phyloP scores from a whole-genome alignment of 2,329 filamentous ascomycete genomes.

The Periconia digitata region DNA sequence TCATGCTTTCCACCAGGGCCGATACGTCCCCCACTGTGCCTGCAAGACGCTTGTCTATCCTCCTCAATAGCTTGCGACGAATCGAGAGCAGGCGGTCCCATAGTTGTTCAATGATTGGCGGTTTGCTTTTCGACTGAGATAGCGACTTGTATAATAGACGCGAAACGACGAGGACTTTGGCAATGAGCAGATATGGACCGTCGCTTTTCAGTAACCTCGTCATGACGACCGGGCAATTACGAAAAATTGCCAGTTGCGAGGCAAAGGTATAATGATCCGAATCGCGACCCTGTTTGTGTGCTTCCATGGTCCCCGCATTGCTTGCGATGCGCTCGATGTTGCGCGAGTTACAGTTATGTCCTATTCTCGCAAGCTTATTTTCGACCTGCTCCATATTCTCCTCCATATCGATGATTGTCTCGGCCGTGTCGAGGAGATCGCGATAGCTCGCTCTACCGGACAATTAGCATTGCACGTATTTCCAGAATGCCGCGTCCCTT shows the following conservation, averaged over 20 bases:
- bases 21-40: slow-evolving; percentile 41
- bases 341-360: slow-evolving; percentile 73
- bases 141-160: slow-evolving; percentile 75
- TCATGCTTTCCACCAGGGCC: slow-evolving; percentile 69
- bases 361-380: slow-evolving; percentile 69
- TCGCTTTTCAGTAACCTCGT: slow-evolving; percentile 55
- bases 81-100: slow-evolving; percentile 65
- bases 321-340: slow-evolving; percentile 66
- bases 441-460: slow-evolving; percentile 68
- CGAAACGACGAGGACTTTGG: slow-evolving; percentile 71
- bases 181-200: slow-evolving; percentile 56
- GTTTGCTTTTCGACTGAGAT: slow-evolving; percentile 52
- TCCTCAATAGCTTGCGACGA: slow-evolving; percentile 65
- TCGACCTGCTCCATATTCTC: slow-evolving; percentile 75
- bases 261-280: slow-evolving; percentile 51
- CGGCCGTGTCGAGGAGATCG: slow-evolving; percentile 86
- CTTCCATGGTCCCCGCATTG: slow-evolving; percentile 59
- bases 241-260: slow-evolving; percentile 60
- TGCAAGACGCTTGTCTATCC: slow-evolving; percentile 58
- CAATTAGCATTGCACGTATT: slow-evolving; percentile 1
- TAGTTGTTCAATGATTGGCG: slow-evolving; percentile 62
- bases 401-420: slow-evolving; percentile 91
- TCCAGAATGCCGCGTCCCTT: slow-evolving; percentile 23
- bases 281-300: slow-evolving; percentile 43
- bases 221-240: slow-evolving; percentile 57